Conservation (phyloP, 805 yeast species). For the Metschnikowia matae region DNA sequence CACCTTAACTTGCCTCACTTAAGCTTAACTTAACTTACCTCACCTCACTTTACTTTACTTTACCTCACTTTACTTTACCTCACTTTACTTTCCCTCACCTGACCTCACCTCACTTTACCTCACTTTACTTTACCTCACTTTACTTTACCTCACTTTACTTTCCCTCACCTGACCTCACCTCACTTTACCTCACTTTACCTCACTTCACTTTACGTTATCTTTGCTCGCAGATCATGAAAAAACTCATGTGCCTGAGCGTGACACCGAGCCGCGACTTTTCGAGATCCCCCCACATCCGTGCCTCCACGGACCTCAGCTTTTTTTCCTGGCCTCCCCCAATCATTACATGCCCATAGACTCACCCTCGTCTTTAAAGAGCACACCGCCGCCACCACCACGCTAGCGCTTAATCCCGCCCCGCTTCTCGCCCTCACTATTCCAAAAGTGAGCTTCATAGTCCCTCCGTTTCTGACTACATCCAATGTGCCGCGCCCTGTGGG, state of each 20-base stretch:
- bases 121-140: too few relatives aligned
- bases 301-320: conserved; percentile 1
- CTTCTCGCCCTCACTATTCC: background rate
- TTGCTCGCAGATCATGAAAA: background rate
- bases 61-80: too few relatives aligned
- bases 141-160: too few relatives aligned
- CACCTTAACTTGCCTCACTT: too few relatives aligned
- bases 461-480: background rate
- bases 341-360: background rate
- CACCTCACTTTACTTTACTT: too few relatives aligned
- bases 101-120: too few relatives aligned
- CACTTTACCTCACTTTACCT: too few relatives aligned
- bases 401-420: background rate
- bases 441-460: background rate
- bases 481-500: conserved; percentile 3
- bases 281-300: conserved; percentile 5
- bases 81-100: too few relatives aligned
- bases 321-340: conserved; percentile 2
- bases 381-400: too few relatives aligned
- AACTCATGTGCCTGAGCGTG: background rate
- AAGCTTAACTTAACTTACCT: too few relatives aligned
- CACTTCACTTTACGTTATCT: too few relatives aligned
- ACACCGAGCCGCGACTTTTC: conserved; percentile 5
- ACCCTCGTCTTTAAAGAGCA: background rate
- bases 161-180: too few relatives aligned